Base-by-base conservation (phyloP, 768 basidiomycete species). In the Gautieria morchelliformis region DNA sequence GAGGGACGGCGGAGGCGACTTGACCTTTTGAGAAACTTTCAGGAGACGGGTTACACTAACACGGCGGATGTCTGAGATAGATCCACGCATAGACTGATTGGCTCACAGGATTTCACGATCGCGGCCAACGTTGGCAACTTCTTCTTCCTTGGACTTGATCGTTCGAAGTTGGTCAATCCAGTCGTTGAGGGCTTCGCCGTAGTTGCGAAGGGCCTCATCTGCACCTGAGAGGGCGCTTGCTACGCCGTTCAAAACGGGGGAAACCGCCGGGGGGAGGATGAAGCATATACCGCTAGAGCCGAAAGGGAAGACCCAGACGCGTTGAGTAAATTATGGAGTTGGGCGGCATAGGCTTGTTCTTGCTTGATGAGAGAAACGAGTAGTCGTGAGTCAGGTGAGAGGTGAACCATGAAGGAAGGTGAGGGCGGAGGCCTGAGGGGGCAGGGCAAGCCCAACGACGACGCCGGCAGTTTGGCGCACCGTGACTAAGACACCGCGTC, bases 31-130 rank as follows among this genome's bases (percentile, higher is more conserved):
- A 22, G 88, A 87, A 3, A 80, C 82, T 64, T 91, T 91, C 63
- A 91, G 81, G 49, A 91, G 77, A 9, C 89, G 80, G 1, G 84
- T 89, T 19, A 91, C 84, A 1, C 89, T 92, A 60, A 7, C 35
- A 6, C 11, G 24, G 5, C n/a, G 42, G 7, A 45, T 56, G 41
- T 15, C n/a, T n/a, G 45, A 37, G 35, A 37, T 37, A 37, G 1
- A 9, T 41, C 14, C 45, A 51, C 35, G 39, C 32, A 37, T 42
- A 20, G 10, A 47, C 48, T 6, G 49, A 46, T 8, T 47, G 27
- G 11, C 86, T 65, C 60, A 90, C 89, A 91, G 75, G 61, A 93
- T 92, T 63, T 92, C 89, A 46, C 87, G 73, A 68, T 92, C 89
- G 5, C 86, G 72, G 59, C 87, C 71, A 53, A 90, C 74, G 61